Conservation (phyloP, 2,329 filamentous ascomycete genomes). For the Chalaropsis thielavioides region DNA sequence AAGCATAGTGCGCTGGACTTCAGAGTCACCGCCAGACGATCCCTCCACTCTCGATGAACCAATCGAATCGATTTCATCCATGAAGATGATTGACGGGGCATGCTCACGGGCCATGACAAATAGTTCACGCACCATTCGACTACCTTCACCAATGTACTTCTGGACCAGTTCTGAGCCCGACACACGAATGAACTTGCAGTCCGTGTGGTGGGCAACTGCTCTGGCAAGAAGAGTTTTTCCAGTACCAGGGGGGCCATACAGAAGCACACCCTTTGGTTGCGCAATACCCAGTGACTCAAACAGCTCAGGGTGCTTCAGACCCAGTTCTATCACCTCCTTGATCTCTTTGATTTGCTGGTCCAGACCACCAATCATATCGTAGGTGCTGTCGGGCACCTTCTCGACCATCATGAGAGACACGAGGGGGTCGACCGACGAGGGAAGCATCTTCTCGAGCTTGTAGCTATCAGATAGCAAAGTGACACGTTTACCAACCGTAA, state of each 20-base stretch:
- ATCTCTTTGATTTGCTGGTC: conserved; percentile 99
- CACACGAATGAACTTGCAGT: conserved; percentile 98
- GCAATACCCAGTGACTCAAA: conserved; percentile 99
- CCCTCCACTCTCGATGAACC: conserved; percentile 94
- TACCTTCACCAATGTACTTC: conserved; percentile 98
- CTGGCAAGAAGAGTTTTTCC: conserved; percentile 91
- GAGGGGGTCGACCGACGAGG: conserved; percentile 92
- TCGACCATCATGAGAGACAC: conserved; percentile 99
- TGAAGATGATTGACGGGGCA: conserved; percentile 97
- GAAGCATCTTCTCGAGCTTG: conserved; percentile 96
- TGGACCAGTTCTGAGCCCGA: conserved; percentile 93
- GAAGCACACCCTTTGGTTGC: conserved; percentile 90
- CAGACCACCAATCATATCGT: conserved; percentile 98
- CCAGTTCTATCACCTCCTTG: conserved; percentile 98
- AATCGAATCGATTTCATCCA: conserved; percentile 99
- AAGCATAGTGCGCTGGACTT: conserved; percentile 97
- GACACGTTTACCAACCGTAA: conserved; percentile 93
- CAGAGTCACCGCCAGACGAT: conserved; percentile 86
- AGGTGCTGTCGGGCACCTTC: conserved; percentile 98
- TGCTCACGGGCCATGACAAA: conserved; percentile 99
- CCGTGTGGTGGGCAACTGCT: conserved; percentile 94
- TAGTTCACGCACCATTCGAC: conserved; percentile 93
- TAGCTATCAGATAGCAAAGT: conserved; percentile 94
- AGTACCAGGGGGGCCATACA: conserved; percentile 93
- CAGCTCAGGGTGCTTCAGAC: conserved; percentile 92